Evolutionary conservation across 768 basidiomycete genomes (phyloP), one percentile per base, ranked within the genome.

Genomic region (Naganishia antarctica): DNA sequence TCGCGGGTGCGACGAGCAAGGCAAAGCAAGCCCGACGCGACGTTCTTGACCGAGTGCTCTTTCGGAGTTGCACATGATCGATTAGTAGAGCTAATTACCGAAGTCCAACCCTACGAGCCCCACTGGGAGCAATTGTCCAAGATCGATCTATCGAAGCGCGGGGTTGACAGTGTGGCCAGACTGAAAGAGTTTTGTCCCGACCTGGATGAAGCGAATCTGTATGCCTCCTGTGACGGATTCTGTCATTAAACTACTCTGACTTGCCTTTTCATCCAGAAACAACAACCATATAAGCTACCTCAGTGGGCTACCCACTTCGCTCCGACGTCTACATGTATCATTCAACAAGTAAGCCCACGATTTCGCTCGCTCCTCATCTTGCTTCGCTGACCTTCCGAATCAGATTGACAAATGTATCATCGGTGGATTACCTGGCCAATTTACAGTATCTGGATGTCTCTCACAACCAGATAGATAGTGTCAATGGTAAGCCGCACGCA

Each of bases 11-110:
- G 46, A 41, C 29, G n/a, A 13, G 46, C 61, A 4, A 47, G 64
- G 12, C 48, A 66, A 9, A 63, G 66, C 43, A 32, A 60, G 12
- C 73, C 69, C 44, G 75, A 87, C 68, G 83, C 81, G 9, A 88
- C 87, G 0, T 94, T 87, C 80, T 81, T 98, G 68, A 98, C 94
- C 12, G 93, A 98, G 74, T 97, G 93, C 74, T 97, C 93, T 44
- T 99, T 99, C 74, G 91, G 85, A 16, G 86, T 97, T 46, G 84
- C 91, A n/a, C 90, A 90, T 71, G 94, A 97, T 74, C 84, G 84
- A 47, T 83, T 99, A 5, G 87, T 98, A 1, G 85, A 89, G 75
- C 86, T 90, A 70, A 90, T 99, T 73, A 97, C 93, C 45, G 92
- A 97, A 71, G 85, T 92, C 13, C 87, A 92, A 73, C 91, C 93